Percentiles rank a stretch among this genome's conserved stretches.
phyloP scores from a whole-genome alignment of 345 rosid species.

The Geranium rotundifolium region DNA sequence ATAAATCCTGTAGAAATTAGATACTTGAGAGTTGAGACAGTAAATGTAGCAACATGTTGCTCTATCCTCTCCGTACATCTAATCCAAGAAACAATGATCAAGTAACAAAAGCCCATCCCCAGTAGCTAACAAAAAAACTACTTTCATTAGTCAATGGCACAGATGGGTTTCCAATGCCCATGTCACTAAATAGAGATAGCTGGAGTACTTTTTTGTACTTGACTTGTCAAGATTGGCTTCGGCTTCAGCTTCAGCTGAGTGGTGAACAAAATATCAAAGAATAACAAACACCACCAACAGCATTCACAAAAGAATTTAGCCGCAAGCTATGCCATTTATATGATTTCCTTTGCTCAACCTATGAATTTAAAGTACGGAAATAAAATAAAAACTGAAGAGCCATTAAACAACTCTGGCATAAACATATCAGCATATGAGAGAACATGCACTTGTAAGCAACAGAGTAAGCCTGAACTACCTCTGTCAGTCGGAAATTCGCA shows the following conservation, averaged over 20 bases:
- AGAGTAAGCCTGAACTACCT: slow-evolving; percentile 16
- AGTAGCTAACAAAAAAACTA: neutral
- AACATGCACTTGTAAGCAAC: slow-evolving; percentile 9
- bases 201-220: slow-evolving; percentile 7
- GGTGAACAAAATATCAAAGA: slow-evolving; percentile 2
- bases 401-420: slow-evolving; percentile 11
- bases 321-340: slow-evolving; percentile 12
- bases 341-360: slow-evolving; percentile 16
- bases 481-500: slow-evolving; percentile 3
- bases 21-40: no score
- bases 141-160: neutral
- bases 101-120: neutral
- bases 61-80: neutral
- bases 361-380: neutral
- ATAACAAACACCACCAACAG: slow-evolving; percentile 10
- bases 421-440: slow-evolving; percentile 18
- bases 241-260: slow-evolving; percentile 6
- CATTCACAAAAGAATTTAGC: slow-evolving; percentile 8
- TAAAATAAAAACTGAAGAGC: slow-evolving; percentile 9
- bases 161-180: neutral
- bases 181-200: neutral
- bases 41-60: slow-evolving; percentile 1
- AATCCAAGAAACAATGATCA: slow-evolving; percentile 6
- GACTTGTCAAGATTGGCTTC: slow-evolving; percentile 8
- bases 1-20: no score